Evolutionary conservation across 2,329 filamentous ascomycete species (phyloP), one percentile per base, ranked within the genome.

Genomic region (Epichloe elymi): DNA sequence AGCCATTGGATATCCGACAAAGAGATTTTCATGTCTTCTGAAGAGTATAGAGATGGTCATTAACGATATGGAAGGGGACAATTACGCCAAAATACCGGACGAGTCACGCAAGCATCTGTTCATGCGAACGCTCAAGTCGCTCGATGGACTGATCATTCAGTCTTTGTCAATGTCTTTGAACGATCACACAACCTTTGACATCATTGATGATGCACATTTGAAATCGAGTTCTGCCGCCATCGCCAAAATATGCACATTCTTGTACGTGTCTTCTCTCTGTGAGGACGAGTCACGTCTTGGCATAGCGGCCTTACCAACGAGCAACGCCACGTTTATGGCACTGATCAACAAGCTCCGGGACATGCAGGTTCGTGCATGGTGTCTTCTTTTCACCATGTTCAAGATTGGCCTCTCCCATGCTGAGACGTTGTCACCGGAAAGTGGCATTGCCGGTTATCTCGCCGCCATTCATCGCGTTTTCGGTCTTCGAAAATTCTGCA

Each of bases 271-370:
- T 38, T 80, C 88, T 11, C 74, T 95, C 55, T 86, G 85, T 55
- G 89, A 96, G 58, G 93, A 97, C 61, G 80, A 88, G 49, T 74
- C 94, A n/a, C 80, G 86, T 17, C 79, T 94, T 42, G 88, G 88
- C 1, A 80, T 89, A 59, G 74, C 76, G 4, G 71, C 78, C 5
- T 71, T 82, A 2, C 80, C 83, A 2, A 64, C 79, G 61, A 69
- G 68, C 71, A 67, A 80, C 70, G 62, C 80, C 60, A 74, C 72
- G 1, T 79, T 79, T 52, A 71, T 74, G 51, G 65, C 70, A 2
- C 57, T 69, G 6, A 76, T 82, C 51, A 81, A 78, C 51, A 88
- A 84, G 60, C 71, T 97, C 42, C 82, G 88, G 40, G 89, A 97
- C 58, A 85, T 95, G 74, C 85, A 95, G 60, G 79, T 95, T 3